Base-by-base conservation (phyloP, 73 alveolate genomes). In the Effrenium voratum region DNA sequence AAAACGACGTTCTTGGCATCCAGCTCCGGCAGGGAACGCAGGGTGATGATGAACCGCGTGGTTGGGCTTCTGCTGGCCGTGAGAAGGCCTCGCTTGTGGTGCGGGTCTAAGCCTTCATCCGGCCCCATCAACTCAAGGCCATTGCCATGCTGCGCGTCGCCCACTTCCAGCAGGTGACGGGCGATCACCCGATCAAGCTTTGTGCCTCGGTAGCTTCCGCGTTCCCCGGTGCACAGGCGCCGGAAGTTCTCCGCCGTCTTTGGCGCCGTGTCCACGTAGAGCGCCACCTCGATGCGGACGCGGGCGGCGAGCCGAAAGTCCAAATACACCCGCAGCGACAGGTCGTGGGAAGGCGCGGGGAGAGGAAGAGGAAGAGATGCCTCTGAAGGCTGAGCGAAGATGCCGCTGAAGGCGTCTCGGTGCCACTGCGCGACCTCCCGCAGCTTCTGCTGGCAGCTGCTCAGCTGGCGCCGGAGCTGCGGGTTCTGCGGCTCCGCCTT, bases 151-250 rank as follows among this genome's bases (percentile, higher is more conserved):
- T 99, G 99, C 99, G 99, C 99, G 95, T 99, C 99, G 59, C 99
- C 99, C n/a, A 99, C 99, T 99, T 99, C 99, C 77, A 99, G 94
- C 99, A 99, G 99, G 99, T 99, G 99, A 72, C 99, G 99, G 15
- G 99, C 99, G 87, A 99, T 99, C 98, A 99, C 99, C 47, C 38
- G 44, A 68, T 99, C 99, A 22, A 32, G 98, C 41, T 75, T 52
- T 24, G 93, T 93, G 22, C 45, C 43, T 32, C 85, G 96, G 47
- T 80, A 90, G 46, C 76, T 28, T 98, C 99, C 99, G 41, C 77
- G 91, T 52, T 99, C 99, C 41, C 99, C 99, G 47, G 99, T 98
- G 99, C 99, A 99, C 41, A 99, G 93, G 77, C 99, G 85, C 80
- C 99, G 99, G 99, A 99, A 99, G 92, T 99, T 99, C 98, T 99